Percentiles rank a stretch among this genome's conserved stretches.
Evolutionary conservation across 176 grass and related monocot genomes (phyloP).

Genomic region (Saccharum spontaneum): DNA sequence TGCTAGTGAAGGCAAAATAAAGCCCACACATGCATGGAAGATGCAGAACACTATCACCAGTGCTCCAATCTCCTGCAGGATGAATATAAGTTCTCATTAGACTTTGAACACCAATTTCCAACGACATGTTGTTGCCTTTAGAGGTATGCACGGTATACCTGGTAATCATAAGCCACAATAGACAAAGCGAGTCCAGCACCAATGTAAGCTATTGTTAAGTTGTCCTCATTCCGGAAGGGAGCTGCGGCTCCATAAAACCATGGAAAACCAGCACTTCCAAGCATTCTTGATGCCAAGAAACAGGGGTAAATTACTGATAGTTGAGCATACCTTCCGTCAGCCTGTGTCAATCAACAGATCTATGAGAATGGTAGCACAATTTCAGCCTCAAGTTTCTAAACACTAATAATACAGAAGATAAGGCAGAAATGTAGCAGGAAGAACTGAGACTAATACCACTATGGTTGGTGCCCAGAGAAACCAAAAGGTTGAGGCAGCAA

Average conservation of each 20-base stretch:
- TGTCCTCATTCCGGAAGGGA: constrained; percentile 59
- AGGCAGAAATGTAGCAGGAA: background rate
- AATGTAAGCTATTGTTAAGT: constrained; percentile 62
- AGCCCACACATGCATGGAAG: constrained; percentile 85
- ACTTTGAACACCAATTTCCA: background rate
- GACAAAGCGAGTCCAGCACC: constrained; percentile 57
- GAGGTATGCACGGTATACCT: constrained; percentile 43
- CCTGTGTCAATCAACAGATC: constrained; percentile 52
- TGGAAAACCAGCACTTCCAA: constrained; percentile 68
- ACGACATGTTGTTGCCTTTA: background rate
- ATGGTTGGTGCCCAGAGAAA: constrained; percentile 92
- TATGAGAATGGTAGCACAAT: background rate
- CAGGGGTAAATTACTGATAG: constrained; percentile 74
- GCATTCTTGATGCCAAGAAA: constrained; percentile 86
- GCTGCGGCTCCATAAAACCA: constrained; percentile 63
- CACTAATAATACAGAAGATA: background rate
- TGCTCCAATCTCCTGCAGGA: constrained; percentile 70
- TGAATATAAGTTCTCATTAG: background rate
- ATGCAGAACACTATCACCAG: constrained; percentile 81
- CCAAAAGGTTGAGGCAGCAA: constrained; percentile 72
- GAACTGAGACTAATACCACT: constrained; percentile 59
- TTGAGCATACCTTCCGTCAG: constrained; percentile 71
- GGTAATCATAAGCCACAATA: constrained; percentile 86
- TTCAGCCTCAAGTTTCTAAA: background rate
- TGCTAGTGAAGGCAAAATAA: constrained; percentile 83